A percentile compares a stretch with the other conserved stretches of the same genome.
These are phyloP conservation scores for Meira miltonrushii DNA, from an alignment of 1,284 basidiomycete species.

Conservation along the genomic window DNA sequence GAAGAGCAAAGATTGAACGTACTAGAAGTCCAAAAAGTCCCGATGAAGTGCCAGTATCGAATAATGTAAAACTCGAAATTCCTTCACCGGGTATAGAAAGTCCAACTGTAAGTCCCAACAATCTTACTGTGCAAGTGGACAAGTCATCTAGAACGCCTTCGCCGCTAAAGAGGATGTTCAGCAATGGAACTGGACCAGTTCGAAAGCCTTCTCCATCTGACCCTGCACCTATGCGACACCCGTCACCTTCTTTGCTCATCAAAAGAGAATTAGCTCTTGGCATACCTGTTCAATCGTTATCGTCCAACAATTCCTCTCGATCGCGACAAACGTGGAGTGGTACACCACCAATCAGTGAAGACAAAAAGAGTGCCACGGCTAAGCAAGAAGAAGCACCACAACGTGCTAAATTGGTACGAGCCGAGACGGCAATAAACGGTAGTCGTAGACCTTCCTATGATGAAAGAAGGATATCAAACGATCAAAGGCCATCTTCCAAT, in stretches of 20 bases:
- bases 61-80: neutral
- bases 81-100: constrained; percentile 2
- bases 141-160: neutral
- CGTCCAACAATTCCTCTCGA: neutral
- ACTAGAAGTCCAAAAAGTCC: constrained; percentile 2
- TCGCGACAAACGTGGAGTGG: neutral
- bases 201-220: neutral
- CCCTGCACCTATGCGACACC: neutral
- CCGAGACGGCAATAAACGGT: neutral
- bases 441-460: neutral
- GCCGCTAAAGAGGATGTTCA: neutral
- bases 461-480: neutral
- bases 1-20: neutral
- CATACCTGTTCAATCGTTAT: constrained; percentile 6
- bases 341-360: neutral
- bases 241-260: constrained; percentile 6
- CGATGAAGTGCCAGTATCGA: neutral
- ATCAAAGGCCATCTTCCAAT: neutral
- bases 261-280: constrained; percentile 5
- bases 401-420: neutral
- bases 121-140: neutral
- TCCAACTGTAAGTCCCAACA: neutral
- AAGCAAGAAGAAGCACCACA: neutral
- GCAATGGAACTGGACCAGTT: neutral
- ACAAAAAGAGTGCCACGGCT: neutral